These are phyloP conservation scores for Pavlovales sp. DNA, from an alignment of 208 protist species.

Conservation along the genomic window DNA sequence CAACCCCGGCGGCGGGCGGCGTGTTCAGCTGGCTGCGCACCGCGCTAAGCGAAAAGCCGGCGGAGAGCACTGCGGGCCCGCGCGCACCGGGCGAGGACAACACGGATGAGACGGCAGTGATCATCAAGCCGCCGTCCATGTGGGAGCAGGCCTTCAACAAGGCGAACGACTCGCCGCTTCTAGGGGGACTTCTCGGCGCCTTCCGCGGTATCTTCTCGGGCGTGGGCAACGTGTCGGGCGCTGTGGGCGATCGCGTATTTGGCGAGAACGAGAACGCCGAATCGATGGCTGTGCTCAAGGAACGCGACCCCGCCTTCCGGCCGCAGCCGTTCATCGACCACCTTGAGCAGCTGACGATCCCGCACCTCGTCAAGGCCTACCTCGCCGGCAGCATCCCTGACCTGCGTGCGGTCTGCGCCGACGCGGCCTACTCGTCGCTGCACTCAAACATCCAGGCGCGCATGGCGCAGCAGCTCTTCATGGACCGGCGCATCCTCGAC, in stretches of 20 bases:
- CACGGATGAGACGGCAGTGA: not conserved
- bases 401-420: not conserved
- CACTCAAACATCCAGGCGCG: not conserved
- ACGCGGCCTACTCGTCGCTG: not conserved
- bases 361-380: not conserved
- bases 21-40: not conserved
- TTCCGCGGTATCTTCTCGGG: not conserved
- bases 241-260: slow-evolving; percentile 26
- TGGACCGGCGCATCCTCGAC: slow-evolving; percentile 5
- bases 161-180: not conserved
- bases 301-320: slow-evolving; percentile 1
- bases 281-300: not conserved
- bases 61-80: not conserved
- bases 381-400: not conserved
- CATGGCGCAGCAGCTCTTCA: not conserved
- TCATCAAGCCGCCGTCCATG: not conserved
- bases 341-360: not conserved
- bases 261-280: slow-evolving; percentile 43
- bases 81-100: not conserved
- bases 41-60: not conserved
- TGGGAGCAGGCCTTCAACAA: slow-evolving; percentile 26
- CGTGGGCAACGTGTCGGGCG: not conserved
- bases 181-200: not conserved
- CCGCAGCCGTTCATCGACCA: not conserved
- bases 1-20: not conserved